Evolutionary conservation across 176 grass and related monocot genomes (phyloP).

Genomic region (Saccharum officinarum): DNA sequence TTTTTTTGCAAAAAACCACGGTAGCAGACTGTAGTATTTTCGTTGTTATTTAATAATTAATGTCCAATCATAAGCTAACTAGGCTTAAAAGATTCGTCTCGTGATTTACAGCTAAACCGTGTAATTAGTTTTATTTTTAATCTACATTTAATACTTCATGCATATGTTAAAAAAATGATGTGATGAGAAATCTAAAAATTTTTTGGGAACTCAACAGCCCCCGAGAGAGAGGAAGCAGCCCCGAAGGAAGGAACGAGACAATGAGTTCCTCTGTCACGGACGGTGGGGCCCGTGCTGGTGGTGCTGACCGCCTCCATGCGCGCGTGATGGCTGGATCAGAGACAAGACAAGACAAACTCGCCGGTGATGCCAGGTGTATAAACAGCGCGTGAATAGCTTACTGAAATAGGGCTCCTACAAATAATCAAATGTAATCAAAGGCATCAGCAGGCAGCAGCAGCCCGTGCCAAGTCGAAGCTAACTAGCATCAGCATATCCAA

Average conservation of each 20-base stretch:
- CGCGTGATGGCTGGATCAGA: neutral
- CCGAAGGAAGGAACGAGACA: neutral
- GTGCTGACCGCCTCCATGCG: neutral
- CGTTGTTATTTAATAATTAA: too few relatives aligned
- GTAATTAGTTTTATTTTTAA: too few relatives aligned
- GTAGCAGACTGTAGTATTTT: too few relatives aligned
- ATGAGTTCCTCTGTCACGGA: neutral
- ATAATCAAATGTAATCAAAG: neutral
- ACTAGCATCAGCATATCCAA: neutral
- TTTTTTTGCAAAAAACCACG: too few relatives aligned
- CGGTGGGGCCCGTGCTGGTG: neutral
- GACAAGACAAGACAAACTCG: neutral
- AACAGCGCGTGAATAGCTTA: neutral
- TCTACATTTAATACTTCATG: too few relatives aligned
- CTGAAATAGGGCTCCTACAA: too few relatives aligned
- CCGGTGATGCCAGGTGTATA: conserved; percentile 13
- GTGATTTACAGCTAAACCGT: too few relatives aligned
- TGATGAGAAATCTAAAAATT: too few relatives aligned
- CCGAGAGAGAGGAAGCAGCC: neutral
- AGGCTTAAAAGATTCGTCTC: too few relatives aligned
- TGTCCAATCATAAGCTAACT: too few relatives aligned
- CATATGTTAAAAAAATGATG: too few relatives aligned
- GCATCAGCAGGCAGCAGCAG: neutral
- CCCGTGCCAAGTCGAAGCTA: conserved; percentile 31
- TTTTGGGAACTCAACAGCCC: too few relatives aligned